phyloP scores from a whole-genome alignment of 768 basidiomycete genomes.

The Pulveroboletus sp. region DNA sequence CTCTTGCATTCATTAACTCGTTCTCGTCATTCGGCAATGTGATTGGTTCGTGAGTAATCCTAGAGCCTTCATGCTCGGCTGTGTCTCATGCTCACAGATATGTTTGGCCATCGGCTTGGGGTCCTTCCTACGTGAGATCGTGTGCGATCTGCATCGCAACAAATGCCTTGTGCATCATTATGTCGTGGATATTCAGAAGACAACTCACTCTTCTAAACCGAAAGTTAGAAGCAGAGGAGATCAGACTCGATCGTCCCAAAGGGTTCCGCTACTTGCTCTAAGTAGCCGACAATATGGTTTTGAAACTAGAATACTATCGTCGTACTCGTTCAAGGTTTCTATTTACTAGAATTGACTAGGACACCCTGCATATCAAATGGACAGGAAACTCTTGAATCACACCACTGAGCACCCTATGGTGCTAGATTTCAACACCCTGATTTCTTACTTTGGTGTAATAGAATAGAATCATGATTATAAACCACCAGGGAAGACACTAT shows the following conservation, averaged over 20 bases:
- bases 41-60: conserved; percentile 62
- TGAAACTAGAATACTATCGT: background rate
- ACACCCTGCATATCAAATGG: background rate
- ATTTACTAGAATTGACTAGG: no score
- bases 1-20: conserved; percentile 77
- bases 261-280: conserved; percentile 49
- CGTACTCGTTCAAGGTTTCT: background rate
- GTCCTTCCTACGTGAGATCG: conserved; percentile 63
- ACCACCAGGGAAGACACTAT: conserved; percentile 36
- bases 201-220: conserved; percentile 42
- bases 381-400: background rate
- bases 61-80: background rate
- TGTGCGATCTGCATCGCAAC: conserved; percentile 70
- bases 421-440: no score
- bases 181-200: conserved; percentile 48
- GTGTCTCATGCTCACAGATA: conserved; percentile 38
- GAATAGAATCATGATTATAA: conserved; percentile 27
- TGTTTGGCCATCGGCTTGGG: conserved; percentile 66
- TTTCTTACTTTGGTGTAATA: no score
- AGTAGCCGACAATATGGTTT: background rate
- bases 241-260: conserved; percentile 30
- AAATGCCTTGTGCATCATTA: conserved; percentile 45
- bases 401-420: background rate
- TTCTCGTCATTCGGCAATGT: conserved; percentile 84
- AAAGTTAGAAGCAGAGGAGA: conserved; percentile 38